Percentiles rank a stretch among this genome's conserved stretches.
Conservation (phyloP, 495 filamentous ascomycete genomes). For the Letharia columbiana region DNA sequence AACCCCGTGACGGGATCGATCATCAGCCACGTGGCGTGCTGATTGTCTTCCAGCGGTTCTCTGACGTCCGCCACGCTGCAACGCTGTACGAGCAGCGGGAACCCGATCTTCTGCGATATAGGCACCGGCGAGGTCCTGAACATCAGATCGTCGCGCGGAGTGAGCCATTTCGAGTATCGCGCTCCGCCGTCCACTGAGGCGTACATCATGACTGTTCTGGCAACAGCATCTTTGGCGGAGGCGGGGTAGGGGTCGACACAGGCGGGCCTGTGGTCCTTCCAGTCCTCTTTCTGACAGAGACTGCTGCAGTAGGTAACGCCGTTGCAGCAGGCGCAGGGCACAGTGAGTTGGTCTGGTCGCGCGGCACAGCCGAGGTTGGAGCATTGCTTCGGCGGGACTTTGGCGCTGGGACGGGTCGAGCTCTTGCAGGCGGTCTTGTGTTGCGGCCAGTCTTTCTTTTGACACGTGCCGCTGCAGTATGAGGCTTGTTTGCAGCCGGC, state of each 20-base stretch:
- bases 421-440: not conserved
- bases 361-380: not conserved
- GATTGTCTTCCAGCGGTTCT: constrained; percentile 1
- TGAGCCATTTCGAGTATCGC: not conserved
- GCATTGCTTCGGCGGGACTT: not conserved
- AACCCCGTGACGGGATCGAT: constrained; percentile 7
- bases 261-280: not conserved
- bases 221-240: not conserved
- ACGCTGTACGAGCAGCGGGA: not conserved
- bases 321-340: not conserved
- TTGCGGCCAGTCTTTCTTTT: constrained; percentile 5
- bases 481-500: constrained; percentile 4
- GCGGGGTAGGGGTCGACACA: not conserved
- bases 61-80: not conserved
- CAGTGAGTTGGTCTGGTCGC: not conserved
- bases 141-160: not conserved
- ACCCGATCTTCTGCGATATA: not conserved
- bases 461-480: constrained; percentile 9
- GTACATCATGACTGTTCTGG: not conserved
- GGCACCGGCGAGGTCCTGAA: not conserved
- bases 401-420: not conserved
- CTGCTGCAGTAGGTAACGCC: not conserved
- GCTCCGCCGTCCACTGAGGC: not conserved
- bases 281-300: not conserved
- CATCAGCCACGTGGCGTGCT: constrained; percentile 16